These are phyloP conservation scores for Alternaria arborescens DNA, from an alignment of 2,329 filamentous ascomycete genomes.

Conservation along the genomic window DNA sequence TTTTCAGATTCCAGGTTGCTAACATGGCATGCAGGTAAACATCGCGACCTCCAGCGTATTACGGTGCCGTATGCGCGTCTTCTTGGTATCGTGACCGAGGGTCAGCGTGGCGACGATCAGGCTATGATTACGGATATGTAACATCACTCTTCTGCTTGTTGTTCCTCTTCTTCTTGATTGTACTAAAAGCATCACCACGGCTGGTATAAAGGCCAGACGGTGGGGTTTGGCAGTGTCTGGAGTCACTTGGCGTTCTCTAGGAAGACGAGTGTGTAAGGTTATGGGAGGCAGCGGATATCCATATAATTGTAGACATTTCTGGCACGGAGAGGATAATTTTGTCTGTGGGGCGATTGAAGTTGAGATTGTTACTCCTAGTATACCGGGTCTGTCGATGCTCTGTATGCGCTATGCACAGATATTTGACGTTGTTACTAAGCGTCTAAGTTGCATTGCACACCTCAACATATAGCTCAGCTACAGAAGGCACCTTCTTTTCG, in stretches of 20 bases:
- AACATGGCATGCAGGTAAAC: constrained; percentile 73
- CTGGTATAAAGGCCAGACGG: neutral
- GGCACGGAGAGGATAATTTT: neutral
- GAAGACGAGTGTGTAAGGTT: neutral
- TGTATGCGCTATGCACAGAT: neutral
- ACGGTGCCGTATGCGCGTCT: constrained; percentile 92
- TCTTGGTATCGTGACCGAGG: constrained; percentile 45
- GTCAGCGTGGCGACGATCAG: constrained; percentile 39
- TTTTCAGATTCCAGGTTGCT: neutral
- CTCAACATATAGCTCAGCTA: neutral
- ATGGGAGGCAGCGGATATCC: neutral
- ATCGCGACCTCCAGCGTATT: constrained; percentile 89
- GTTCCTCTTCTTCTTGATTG: constrained; percentile 1
- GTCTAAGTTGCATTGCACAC: neutral
- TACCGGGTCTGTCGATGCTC: neutral
- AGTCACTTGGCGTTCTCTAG: neutral
- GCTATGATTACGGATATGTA: constrained; percentile 49
- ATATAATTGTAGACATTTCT: neutral
- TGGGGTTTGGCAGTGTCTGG: neutral
- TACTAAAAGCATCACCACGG: constrained; percentile 5
- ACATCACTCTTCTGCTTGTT: neutral
- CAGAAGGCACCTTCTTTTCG: neutral
- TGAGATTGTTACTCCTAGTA: neutral
- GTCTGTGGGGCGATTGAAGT: neutral
- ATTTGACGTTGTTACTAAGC: neutral